Evolutionary conservation across 768 basidiomycete genomes (phyloP).

Genomic region (Thelephora aurantiotincta): DNA sequence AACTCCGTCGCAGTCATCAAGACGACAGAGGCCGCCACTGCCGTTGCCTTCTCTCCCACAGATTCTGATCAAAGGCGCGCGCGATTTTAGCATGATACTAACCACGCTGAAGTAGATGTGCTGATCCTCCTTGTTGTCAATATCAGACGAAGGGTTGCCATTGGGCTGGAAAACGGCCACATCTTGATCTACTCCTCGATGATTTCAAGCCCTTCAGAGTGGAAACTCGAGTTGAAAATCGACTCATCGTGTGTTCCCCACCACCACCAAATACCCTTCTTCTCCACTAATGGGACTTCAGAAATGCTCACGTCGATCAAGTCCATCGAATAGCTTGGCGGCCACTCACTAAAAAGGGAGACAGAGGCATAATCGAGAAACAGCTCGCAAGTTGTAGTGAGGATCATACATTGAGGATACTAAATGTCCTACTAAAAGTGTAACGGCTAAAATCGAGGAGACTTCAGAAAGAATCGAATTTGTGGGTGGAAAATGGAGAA

Average conservation of each 20-base stretch:
- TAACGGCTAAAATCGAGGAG: constrained; percentile 31
- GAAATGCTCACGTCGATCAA: constrained; percentile 62
- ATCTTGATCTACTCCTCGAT: constrained; percentile 46
- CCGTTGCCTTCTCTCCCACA: constrained; percentile 47
- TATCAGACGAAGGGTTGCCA: constrained; percentile 45
- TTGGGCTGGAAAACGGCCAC: constrained; percentile 76
- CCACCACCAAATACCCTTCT: constrained; percentile 1
- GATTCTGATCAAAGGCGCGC: constrained; percentile 28
- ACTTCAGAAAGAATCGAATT: constrained; percentile 28
- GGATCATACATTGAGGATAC: constrained; percentile 80
- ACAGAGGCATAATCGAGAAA: constrained; percentile 12
- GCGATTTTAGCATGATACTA: neutral
- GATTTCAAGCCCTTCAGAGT: constrained; percentile 20
- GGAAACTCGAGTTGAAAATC: constrained; percentile 33
- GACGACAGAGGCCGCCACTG: constrained; percentile 66
- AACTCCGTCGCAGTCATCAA: constrained; percentile 44
- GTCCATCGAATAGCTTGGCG: constrained; percentile 78
- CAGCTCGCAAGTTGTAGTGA: constrained; percentile 82
- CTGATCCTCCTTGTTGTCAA: neutral
- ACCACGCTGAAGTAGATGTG: neutral
- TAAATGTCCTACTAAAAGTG: constrained; percentile 32
- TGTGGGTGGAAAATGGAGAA: constrained; percentile 36
- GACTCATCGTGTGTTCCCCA: constrained; percentile 32
- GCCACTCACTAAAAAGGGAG: constrained; percentile 15
- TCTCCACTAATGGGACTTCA: constrained; percentile 16